These are phyloP conservation scores for Podospora pseudocomata DNA, from an alignment of 495 filamentous ascomycete species.

Conservation along the genomic window DNA sequence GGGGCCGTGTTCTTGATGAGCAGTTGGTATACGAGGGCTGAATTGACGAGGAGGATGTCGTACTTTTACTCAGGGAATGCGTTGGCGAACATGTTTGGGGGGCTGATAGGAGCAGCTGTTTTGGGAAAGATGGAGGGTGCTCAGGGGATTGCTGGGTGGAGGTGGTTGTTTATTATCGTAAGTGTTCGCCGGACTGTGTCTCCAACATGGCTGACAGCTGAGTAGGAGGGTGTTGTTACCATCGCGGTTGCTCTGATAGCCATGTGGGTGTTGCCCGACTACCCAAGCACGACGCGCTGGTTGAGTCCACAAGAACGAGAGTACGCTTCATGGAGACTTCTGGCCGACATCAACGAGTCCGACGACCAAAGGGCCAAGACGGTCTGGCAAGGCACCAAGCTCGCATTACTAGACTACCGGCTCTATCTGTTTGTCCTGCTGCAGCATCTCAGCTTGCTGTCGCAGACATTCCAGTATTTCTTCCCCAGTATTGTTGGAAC, in stretches of 20 bases:
- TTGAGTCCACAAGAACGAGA: slow-evolving; percentile 40
- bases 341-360: slow-evolving; percentile 40
- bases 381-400: slow-evolving; percentile 37
- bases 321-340: slow-evolving; percentile 41
- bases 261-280: slow-evolving; percentile 42
- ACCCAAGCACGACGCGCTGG: slow-evolving; percentile 44
- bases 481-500: slow-evolving; percentile 55
- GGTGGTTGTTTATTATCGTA: slow-evolving; percentile 32
- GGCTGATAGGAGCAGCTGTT: slow-evolving; percentile 54
- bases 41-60: slow-evolving; percentile 50
- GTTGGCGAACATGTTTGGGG: slow-evolving; percentile 56
- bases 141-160: slow-evolving; percentile 41
- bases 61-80: slow-evolving; percentile 57
- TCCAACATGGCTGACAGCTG: background rate
- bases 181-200: background rate
- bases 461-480: slow-evolving; percentile 48
- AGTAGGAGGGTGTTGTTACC: slow-evolving; percentile 40
- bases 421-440: slow-evolving; percentile 47
- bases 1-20: slow-evolving; percentile 50
- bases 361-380: slow-evolving; percentile 29
- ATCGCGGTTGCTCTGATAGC: slow-evolving; percentile 37
- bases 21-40: slow-evolving; percentile 49
- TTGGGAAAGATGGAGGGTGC: slow-evolving; percentile 39
- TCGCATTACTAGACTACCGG: slow-evolving; percentile 40
- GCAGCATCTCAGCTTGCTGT: slow-evolving; percentile 41